Evolutionary conservation across 179 eudicot genomes (phyloP).

Genomic region (Vitellaria paradoxa): DNA sequence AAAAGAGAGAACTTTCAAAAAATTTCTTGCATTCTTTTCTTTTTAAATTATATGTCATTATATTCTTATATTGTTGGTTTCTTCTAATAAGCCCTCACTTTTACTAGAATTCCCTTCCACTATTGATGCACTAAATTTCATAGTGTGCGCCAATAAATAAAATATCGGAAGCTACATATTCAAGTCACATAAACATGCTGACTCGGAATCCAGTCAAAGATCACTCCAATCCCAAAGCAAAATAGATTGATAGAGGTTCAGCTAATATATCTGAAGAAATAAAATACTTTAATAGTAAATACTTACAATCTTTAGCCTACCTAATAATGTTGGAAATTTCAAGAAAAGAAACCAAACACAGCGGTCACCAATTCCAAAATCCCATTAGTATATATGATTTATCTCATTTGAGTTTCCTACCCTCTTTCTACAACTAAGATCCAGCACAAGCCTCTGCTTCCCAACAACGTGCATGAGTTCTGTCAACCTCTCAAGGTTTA

Average conservation of each 20-base stretch:
- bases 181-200: not conserved
- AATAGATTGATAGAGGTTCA: not conserved
- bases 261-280: not conserved
- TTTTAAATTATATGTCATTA: not conserved
- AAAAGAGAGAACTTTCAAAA: slow-evolving; percentile 2
- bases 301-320: not conserved
- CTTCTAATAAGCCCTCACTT: not conserved
- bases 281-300: not conserved
- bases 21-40: not conserved
- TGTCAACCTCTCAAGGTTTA: slow-evolving; percentile 81
- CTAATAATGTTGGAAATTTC: not conserved
- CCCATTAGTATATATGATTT: slow-evolving; percentile 7
- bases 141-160: not conserved
- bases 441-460: slow-evolving; percentile 74
- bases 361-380: not conserved
- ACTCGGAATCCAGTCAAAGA: not conserved
- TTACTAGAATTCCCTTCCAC: not conserved
- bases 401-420: slow-evolving; percentile 22
- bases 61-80: not conserved
- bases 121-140: not conserved
- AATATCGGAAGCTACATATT: not conserved
- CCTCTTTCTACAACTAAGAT: slow-evolving; percentile 96
- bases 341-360: not conserved
- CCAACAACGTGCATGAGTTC: slow-evolving; percentile 71
- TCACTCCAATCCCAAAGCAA: not conserved